Evolutionary conservation across 352 stramenopile species (phyloP).

Genomic region (Phytopythium cucurbitacearum): DNA sequence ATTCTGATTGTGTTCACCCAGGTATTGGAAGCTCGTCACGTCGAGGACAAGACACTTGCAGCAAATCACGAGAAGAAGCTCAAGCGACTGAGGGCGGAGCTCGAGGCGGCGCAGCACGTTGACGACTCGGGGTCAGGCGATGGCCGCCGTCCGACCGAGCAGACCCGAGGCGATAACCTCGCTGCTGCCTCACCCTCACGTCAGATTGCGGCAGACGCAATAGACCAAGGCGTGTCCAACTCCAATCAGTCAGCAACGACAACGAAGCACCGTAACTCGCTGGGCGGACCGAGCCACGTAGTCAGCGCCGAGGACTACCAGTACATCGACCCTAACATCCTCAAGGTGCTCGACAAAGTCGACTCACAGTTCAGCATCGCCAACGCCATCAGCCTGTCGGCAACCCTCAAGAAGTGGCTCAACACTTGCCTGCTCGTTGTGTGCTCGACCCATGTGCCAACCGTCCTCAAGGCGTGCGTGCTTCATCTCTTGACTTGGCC

Average conservation of each 20-base stretch:
- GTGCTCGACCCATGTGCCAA: slow-evolving; percentile 39
- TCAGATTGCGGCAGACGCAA: background rate
- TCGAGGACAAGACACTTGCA: slow-evolving; percentile 49
- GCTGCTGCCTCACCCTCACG: too few species aligned
- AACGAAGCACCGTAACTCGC: background rate
- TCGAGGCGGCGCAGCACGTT: slow-evolving; percentile 77
- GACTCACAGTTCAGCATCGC: slow-evolving; percentile 85
- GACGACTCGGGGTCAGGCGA: slow-evolving; percentile 26
- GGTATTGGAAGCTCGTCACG: slow-evolving; percentile 56
- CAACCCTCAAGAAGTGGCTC: slow-evolving; percentile 73
- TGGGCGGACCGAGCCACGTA: slow-evolving; percentile 13
- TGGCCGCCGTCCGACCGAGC: background rate
- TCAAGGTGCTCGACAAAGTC: slow-evolving; percentile 80
- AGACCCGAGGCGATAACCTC: too few species aligned
- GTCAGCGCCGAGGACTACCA: slow-evolving; percentile 44
- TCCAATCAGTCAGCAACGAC: background rate
- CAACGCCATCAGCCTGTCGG: slow-evolving; percentile 63
- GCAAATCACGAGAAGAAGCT: slow-evolving; percentile 63
- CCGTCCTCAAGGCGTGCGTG: slow-evolving; percentile 29
- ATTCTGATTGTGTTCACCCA: slow-evolving; percentile 9
- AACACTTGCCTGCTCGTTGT: slow-evolving; percentile 61
- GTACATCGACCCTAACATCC: slow-evolving; percentile 77
- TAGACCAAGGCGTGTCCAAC: background rate
- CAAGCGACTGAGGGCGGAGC: slow-evolving; percentile 61
- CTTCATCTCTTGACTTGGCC: background rate